Evolutionary conservation across 768 basidiomycete genomes (phyloP).

Genomic region (Boletus barrowsii): DNA sequence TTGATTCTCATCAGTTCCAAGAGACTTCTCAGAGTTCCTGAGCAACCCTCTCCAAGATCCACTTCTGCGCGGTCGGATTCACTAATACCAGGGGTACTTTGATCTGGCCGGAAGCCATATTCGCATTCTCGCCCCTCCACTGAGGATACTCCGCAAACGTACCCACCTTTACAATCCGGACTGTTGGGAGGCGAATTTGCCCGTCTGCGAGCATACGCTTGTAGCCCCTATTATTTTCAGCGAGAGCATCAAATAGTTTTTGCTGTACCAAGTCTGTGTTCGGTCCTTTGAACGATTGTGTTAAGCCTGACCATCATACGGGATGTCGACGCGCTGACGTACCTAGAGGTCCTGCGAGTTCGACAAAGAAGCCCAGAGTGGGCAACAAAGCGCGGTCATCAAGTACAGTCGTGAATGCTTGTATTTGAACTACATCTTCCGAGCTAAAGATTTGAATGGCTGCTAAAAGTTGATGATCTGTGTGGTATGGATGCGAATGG

Average conservation of each 20-base stretch:
- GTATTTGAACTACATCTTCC: constrained; percentile 1
- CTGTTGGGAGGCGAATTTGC: background rate
- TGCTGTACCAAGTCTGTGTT: background rate
- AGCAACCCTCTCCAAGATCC: constrained; percentile 17
- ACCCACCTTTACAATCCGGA: background rate
- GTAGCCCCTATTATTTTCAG: background rate
- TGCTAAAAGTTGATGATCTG: constrained; percentile 8
- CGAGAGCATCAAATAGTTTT: constrained; percentile 11
- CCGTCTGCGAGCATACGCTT: background rate
- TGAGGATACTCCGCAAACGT: constrained; percentile 17
- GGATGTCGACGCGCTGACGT: background rate
- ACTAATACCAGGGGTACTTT: constrained; percentile 13
- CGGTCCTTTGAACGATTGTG: background rate
- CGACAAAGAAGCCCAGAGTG: constrained; percentile 16
- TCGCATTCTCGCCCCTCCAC: constrained; percentile 5
- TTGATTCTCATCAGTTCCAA: too few relatives aligned
- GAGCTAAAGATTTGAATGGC: constrained; percentile 1
- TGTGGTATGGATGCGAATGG: constrained; percentile 1
- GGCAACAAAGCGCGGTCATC: constrained; percentile 8
- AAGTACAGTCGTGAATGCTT: constrained; percentile 16
- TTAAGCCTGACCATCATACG: background rate
- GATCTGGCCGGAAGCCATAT: constrained; percentile 7
- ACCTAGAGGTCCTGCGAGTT: constrained; percentile 10
- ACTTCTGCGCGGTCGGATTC: constrained; percentile 3
- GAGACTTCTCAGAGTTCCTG: constrained; percentile 6